Percentiles rank a stretch among this genome's conserved stretches.
Evolutionary conservation across 805 yeast species (phyloP).

Genomic region (Ogataea glucozyma): DNA sequence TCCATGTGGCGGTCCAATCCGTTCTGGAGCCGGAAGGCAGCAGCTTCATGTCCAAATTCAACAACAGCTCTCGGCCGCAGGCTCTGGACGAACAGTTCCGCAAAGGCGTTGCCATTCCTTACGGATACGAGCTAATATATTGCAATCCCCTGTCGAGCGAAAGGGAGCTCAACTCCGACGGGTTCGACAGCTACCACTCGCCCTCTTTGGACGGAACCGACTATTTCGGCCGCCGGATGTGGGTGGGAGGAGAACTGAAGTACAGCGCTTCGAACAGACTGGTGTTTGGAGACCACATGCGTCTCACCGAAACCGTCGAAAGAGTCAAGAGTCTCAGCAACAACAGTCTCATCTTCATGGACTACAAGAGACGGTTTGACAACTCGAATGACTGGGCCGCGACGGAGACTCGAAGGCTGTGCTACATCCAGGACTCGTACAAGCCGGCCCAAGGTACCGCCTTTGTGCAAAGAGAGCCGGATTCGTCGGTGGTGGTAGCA

Average conservation of each 20-base stretch:
- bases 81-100: slow-evolving; percentile 19
- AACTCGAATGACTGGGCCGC: slow-evolving; percentile 30
- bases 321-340: slow-evolving; percentile 38
- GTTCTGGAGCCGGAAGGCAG: slow-evolving; percentile 10
- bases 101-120: slow-evolving; percentile 32
- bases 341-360: slow-evolving; percentile 48
- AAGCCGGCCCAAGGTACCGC: slow-evolving; percentile 1
- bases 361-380: slow-evolving; percentile 51
- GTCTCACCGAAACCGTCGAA: slow-evolving; percentile 55
- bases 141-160: slow-evolving; percentile 60
- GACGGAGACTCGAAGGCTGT: slow-evolving; percentile 58
- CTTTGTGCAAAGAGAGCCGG: slow-evolving; percentile 20
- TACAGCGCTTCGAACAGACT: slow-evolving; percentile 38
- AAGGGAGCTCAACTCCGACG: slow-evolving; percentile 58
- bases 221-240: slow-evolving; percentile 63
- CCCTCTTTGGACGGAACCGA: slow-evolving; percentile 41
- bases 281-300: slow-evolving; percentile 38
- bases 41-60: slow-evolving; percentile 19
- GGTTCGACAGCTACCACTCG: slow-evolving; percentile 78
- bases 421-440: slow-evolving; percentile 53
- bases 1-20: slow-evolving; percentile 33
- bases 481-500: slow-evolving; percentile 30
- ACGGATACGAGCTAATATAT: slow-evolving; percentile 67
- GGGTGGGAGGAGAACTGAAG: slow-evolving; percentile 71
- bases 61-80: neutral